A percentile compares a stretch with the other conserved stretches of the same genome.
These are phyloP conservation scores for Xylariales sp. DNA, from an alignment of 2,329 filamentous ascomycete species.

Conservation along the genomic window DNA sequence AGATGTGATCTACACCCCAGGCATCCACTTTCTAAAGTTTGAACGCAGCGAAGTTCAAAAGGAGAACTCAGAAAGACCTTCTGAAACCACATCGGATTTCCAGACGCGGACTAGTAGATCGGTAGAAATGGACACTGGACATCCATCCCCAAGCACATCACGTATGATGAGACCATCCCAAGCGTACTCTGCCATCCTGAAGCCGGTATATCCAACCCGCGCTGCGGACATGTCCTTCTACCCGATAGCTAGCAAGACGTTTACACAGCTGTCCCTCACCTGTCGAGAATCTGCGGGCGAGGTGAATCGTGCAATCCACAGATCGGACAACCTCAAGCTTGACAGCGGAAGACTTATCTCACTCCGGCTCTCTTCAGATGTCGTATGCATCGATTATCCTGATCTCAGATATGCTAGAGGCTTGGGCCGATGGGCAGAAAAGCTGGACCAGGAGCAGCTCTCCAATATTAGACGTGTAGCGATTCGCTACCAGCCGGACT, in stretches of 20 bases:
- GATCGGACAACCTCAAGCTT: constrained; percentile 17
- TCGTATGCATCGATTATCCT: constrained; percentile 26
- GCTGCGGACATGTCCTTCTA: constrained; percentile 24
- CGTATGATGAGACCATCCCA: not conserved
- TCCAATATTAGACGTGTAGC: constrained; percentile 33
- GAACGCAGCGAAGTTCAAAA: constrained; percentile 5
- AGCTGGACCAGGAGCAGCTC: constrained; percentile 19
- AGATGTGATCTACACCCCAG: constrained; percentile 18
- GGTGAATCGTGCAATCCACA: constrained; percentile 12
- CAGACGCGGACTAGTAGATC: constrained; percentile 6
- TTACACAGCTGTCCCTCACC: constrained; percentile 15
- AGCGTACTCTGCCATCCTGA: constrained; percentile 14
- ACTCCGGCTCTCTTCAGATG: constrained; percentile 18
- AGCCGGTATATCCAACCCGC: constrained; percentile 14
- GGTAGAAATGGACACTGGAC: constrained; percentile 5
- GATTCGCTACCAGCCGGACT: constrained; percentile 36
- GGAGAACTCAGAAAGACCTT: not conserved
- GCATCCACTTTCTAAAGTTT: constrained; percentile 27
- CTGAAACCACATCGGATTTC: constrained; percentile 5
- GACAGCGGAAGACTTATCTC: constrained; percentile 17
- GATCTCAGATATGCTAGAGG: constrained; percentile 11
- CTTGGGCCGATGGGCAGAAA: constrained; percentile 18
- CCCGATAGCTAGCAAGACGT: constrained; percentile 15
- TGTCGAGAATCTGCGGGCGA: constrained; percentile 18
- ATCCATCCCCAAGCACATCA: not conserved